Conservation (phyloP, 495 filamentous ascomycete species). For the Penicillium mononematosum region DNA sequence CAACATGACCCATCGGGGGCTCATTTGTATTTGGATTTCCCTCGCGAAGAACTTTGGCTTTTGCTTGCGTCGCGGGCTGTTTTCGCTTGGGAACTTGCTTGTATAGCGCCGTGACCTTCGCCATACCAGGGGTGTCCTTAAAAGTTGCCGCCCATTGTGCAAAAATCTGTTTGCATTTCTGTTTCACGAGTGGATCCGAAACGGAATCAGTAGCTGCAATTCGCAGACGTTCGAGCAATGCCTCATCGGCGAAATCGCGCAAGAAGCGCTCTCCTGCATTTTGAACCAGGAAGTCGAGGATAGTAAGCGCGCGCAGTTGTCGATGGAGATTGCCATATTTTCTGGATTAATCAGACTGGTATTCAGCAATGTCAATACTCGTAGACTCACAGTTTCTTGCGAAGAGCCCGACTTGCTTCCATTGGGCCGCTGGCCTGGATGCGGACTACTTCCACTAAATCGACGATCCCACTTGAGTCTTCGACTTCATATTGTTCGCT, state of each 20-base stretch:
- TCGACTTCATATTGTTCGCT: slow-evolving; percentile 87
- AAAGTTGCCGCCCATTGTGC: slow-evolving; percentile 84
- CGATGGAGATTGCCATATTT: slow-evolving; percentile 95
- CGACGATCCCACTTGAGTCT: slow-evolving; percentile 86
- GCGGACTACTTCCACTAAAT: slow-evolving; percentile 89
- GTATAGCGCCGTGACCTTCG: slow-evolving; percentile 74
- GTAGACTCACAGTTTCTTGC: slow-evolving; percentile 83
- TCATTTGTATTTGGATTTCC: slow-evolving; percentile 60
- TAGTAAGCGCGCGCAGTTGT: slow-evolving; percentile 83
- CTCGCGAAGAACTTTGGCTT: slow-evolving; percentile 77
- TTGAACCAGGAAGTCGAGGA: slow-evolving; percentile 91
- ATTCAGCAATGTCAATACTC: neutral
- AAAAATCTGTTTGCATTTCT: slow-evolving; percentile 84
- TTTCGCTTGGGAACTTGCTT: slow-evolving; percentile 71
- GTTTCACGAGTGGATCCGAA: slow-evolving; percentile 79
- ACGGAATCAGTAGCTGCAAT: slow-evolving; percentile 81
- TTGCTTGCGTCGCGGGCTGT: slow-evolving; percentile 64
- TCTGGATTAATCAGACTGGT: slow-evolving; percentile 38
- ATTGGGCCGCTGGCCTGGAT: slow-evolving; percentile 84
- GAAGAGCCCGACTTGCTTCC: slow-evolving; percentile 87
- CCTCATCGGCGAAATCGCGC: slow-evolving; percentile 82
- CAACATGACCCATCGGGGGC: slow-evolving; percentile 51
- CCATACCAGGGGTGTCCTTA: slow-evolving; percentile 77
- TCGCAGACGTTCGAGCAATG: slow-evolving; percentile 88
- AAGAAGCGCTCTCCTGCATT: slow-evolving; percentile 91